These are phyloP conservation scores for Saccharomyces eubayanus DNA, from an alignment of 805 yeast species.

Conservation along the genomic window DNA sequence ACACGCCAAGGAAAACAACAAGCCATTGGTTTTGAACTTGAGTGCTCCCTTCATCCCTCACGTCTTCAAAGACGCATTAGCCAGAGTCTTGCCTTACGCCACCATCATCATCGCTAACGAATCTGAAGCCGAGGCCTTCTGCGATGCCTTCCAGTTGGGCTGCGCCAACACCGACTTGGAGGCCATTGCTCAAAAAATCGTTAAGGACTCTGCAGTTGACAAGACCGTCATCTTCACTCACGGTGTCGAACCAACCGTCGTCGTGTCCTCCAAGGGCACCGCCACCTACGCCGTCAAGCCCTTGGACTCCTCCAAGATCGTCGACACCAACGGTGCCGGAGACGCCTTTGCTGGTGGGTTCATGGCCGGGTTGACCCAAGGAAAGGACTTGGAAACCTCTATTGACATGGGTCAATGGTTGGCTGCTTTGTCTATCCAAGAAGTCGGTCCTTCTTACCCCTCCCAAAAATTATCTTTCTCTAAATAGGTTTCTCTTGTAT, in stretches of 20 bases:
- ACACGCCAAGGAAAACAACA: slow-evolving; percentile 80
- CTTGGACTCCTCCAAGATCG: slow-evolving; percentile 57
- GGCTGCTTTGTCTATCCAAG: slow-evolving; percentile 85
- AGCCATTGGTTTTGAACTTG: slow-evolving; percentile 74
- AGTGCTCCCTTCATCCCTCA: slow-evolving; percentile 96
- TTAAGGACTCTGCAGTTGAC: slow-evolving; percentile 48
- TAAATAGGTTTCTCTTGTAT: background rate
- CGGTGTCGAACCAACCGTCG: slow-evolving; percentile 85
- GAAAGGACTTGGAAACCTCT: slow-evolving; percentile 49
- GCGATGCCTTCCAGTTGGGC: slow-evolving; percentile 67
- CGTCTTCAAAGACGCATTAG: slow-evolving; percentile 89
- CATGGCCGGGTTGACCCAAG: slow-evolving; percentile 77
- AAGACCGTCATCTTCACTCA: slow-evolving; percentile 93
- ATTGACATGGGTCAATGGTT: slow-evolving; percentile 94
- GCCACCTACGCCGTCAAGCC: slow-evolving; percentile 59
- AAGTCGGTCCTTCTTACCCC: slow-evolving; percentile 92
- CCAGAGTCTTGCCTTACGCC: slow-evolving; percentile 71
- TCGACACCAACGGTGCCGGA: slow-evolving; percentile 98
- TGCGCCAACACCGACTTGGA: slow-evolving; percentile 45
- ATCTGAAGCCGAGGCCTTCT: slow-evolving; percentile 92
- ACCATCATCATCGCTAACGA: slow-evolving; percentile 93
- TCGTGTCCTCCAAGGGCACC: slow-evolving; percentile 49
- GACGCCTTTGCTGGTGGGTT: slow-evolving; percentile 98
- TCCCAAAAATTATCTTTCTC: slow-evolving; percentile 41
- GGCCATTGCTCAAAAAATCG: slow-evolving; percentile 70